Conservation (phyloP, 2,329 filamentous ascomycete species). For the Mycosphaerella arachidis region DNA sequence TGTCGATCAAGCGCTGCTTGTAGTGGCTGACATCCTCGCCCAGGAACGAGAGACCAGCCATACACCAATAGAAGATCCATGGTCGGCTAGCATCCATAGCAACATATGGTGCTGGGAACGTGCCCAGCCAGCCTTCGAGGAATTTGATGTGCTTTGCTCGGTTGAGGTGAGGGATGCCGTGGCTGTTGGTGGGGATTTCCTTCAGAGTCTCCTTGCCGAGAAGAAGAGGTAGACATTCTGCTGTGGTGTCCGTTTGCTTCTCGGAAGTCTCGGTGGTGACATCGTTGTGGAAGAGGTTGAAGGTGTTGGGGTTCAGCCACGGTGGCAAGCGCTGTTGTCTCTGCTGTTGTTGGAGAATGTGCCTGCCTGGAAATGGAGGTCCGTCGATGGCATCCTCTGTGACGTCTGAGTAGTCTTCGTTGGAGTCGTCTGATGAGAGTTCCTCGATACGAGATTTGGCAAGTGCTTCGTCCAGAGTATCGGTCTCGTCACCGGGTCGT, state of each 20-base stretch:
- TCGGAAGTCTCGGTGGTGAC: constrained; percentile 23
- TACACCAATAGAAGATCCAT: constrained; percentile 92
- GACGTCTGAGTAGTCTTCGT: constrained; percentile 23
- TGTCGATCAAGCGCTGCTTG: constrained; percentile 61
- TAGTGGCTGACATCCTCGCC: constrained; percentile 68
- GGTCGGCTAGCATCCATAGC: constrained; percentile 80
- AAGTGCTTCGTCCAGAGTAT: constrained; percentile 28
- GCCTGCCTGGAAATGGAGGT: constrained; percentile 28
- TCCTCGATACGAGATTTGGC: constrained; percentile 31
- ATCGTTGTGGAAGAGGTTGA: constrained; percentile 27
- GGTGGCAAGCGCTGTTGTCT: constrained; percentile 19
- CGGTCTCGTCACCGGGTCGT: constrained; percentile 16
- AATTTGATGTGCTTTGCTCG: constrained; percentile 59
- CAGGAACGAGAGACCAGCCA: constrained; percentile 69
- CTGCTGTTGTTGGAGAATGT: constrained; percentile 5
- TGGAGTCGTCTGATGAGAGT: constrained; percentile 26
- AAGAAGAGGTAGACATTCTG: constrained; percentile 28
- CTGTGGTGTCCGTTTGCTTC: constrained; percentile 18
- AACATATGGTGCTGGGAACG: constrained; percentile 66
- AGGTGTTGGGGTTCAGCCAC: constrained; percentile 24
- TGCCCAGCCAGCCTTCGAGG: constrained; percentile 51
- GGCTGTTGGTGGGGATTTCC: constrained; percentile 53
- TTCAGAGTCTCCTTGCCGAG: constrained; percentile 37
- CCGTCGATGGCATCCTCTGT: constrained; percentile 19
- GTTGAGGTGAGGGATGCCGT: constrained; percentile 71